A percentile compares a stretch with the other conserved stretches of the same genome.
Conservation (phyloP, 257 asterid species). For the Galeopsis tetrahit region DNA sequence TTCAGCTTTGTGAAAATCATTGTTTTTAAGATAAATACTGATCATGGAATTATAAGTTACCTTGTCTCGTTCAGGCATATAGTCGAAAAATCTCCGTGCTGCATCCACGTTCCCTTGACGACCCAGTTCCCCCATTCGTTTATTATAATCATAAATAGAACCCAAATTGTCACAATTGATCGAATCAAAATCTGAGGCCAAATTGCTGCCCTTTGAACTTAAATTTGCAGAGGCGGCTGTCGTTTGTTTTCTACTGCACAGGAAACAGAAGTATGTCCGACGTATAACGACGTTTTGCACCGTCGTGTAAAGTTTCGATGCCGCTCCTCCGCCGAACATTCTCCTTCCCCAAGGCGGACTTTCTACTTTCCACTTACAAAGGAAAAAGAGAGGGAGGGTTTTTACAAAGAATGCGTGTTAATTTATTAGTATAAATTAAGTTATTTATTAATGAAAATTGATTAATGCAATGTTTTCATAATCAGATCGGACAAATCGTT, state of each 20-base stretch:
- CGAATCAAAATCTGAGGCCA: conserved; percentile 11
- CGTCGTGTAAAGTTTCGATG: conserved; percentile 18
- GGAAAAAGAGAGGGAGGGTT: no score
- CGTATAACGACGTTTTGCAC: not conserved
- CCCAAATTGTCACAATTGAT: not conserved
- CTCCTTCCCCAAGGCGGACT: conserved; percentile 16
- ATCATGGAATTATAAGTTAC: no score
- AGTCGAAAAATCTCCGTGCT: no score
- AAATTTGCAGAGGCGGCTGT: conserved; percentile 2
- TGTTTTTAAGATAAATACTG: no score
- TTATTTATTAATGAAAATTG: no score
- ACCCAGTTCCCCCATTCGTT: conserved; percentile 43
- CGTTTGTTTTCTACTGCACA: conserved; percentile 3
- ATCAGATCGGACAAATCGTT: no score
- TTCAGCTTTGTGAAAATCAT: no score
- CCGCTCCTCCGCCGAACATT: conserved; percentile 31
- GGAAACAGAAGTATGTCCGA: not conserved
- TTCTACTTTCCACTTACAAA: no score
- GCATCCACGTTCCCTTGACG: conserved; percentile 43
- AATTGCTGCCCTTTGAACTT: conserved; percentile 2
- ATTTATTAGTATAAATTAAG: no score
- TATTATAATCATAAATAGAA: conserved; percentile 35
- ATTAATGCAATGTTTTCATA: no score
- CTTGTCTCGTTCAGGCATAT: no score
- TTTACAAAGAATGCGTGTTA: no score